Evolutionary conservation across 805 yeast genomes (phyloP).

Genomic region (Nakazawaea laoshanensis): DNA sequence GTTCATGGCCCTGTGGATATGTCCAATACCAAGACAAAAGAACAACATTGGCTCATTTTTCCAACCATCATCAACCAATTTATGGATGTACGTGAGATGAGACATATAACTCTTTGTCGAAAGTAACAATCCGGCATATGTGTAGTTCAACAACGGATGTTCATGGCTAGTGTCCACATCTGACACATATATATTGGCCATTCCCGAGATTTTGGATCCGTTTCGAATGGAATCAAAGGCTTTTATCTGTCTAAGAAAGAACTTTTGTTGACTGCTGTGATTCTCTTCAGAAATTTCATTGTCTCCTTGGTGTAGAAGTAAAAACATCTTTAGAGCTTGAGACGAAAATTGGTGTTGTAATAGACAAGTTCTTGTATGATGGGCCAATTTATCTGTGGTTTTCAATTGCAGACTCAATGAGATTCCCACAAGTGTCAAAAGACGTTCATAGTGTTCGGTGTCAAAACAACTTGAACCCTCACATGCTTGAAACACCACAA

Average conservation of each 20-base stretch:
- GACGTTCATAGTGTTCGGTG: constrained; percentile 40
- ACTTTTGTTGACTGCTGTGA: constrained; percentile 82
- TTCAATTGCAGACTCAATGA: constrained; percentile 33
- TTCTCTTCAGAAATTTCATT: constrained; percentile 49
- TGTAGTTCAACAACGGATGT: constrained; percentile 50
- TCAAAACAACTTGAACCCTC: constrained; percentile 71
- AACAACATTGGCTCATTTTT: constrained; percentile 75
- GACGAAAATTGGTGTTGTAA: constrained; percentile 72
- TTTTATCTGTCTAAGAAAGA: constrained; percentile 79
- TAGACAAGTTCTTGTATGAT: constrained; percentile 49
- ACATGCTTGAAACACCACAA: constrained; percentile 65
- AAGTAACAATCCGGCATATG: constrained; percentile 75
- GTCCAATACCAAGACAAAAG: constrained; percentile 67
- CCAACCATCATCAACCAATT: constrained; percentile 52
- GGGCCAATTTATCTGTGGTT: constrained; percentile 41
- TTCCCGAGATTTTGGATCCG: constrained; percentile 56
- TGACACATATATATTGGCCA: constrained; percentile 62
- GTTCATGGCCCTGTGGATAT: constrained; percentile 87
- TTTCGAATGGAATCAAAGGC: constrained; percentile 70
- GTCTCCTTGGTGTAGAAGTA: constrained; percentile 61
- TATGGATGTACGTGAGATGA: constrained; percentile 66
- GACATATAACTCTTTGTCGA: constrained; percentile 79
- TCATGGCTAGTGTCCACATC: constrained; percentile 41
- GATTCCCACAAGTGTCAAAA: constrained; percentile 9
- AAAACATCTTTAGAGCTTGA: constrained; percentile 54